These are phyloP conservation scores for Aureobasidium sp. DNA, from an alignment of 2,329 filamentous ascomycete genomes.

Conservation along the genomic window DNA sequence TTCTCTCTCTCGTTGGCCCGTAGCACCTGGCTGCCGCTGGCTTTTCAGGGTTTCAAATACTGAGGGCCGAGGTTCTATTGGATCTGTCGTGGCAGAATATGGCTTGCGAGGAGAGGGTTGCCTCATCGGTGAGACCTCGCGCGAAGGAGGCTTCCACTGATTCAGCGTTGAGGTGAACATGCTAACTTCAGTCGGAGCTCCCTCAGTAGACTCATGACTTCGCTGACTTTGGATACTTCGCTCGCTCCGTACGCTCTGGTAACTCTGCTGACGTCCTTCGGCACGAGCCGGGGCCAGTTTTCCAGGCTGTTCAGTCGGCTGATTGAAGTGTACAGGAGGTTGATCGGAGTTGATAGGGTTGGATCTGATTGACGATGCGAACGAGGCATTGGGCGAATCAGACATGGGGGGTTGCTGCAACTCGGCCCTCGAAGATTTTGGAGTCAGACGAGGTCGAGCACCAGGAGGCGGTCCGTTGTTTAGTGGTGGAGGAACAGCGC, in stretches of 20 bases:
- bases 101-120: conserved; percentile 6
- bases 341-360: background rate
- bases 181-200: background rate
- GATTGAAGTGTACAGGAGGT: conserved; percentile 9
- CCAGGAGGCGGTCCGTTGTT: conserved; percentile 1
- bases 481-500: background rate
- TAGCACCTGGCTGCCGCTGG: conserved; percentile 15
- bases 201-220: conserved; percentile 5
- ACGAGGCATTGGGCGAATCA: conserved; percentile 21
- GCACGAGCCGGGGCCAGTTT: conserved; percentile 1
- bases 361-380: background rate
- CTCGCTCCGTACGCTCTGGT: conserved; percentile 27
- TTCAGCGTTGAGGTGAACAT: conserved; percentile 18
- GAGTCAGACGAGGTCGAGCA: conserved; percentile 32
- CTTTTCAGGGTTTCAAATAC: conserved; percentile 1
- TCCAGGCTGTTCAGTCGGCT: background rate
- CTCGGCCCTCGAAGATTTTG: conserved; percentile 35
- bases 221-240: conserved; percentile 26
- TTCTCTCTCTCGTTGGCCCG: conserved; percentile 19
- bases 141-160: conserved; percentile 16
- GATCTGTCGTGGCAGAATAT: background rate
- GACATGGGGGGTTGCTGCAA: conserved; percentile 22
- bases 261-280: conserved; percentile 29
- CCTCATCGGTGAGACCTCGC: conserved; percentile 5
- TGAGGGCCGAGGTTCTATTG: background rate